Conservation (phyloP, 192 early-diverging fungal genomes). For the Mortierella hygrophila region DNA sequence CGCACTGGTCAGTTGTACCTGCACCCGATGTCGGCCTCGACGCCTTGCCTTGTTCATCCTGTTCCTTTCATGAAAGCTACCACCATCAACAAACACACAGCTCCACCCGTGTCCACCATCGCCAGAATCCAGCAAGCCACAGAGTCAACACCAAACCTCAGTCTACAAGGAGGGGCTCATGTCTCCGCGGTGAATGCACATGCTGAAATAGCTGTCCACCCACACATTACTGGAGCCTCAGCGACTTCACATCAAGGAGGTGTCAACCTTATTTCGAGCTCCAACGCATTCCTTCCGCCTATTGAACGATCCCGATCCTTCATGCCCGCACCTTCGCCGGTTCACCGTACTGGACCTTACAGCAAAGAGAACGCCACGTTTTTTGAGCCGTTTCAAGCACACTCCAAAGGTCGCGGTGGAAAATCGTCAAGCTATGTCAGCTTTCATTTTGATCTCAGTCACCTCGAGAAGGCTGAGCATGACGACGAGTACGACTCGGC, state of each 20-base stretch:
- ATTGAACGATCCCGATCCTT: neutral
- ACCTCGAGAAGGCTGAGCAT: neutral
- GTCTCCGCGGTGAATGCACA: neutral
- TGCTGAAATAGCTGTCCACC: neutral
- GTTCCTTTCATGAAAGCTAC: neutral
- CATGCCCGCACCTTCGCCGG: neutral
- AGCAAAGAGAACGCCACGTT: neutral
- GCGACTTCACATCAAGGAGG: neutral
- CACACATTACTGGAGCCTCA: neutral
- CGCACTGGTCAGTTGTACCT: neutral
- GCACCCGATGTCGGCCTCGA: neutral
- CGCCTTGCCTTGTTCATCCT: neutral
- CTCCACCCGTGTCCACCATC: neutral
- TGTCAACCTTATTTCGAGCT: neutral
- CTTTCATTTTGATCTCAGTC: conserved; percentile 21
- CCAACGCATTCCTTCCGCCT: neutral
- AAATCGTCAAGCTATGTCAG: conserved; percentile 6
- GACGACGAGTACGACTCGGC: neutral
- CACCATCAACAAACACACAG: neutral
- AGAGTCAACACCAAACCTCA: neutral
- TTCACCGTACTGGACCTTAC: neutral
- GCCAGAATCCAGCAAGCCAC: neutral
- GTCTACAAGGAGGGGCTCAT: neutral
- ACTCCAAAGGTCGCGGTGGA: neutral
- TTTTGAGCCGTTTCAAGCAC: conserved; percentile 6